Conservation (phyloP, 1,284 basidiomycete species). For the Rhodotorula sp. region DNA sequence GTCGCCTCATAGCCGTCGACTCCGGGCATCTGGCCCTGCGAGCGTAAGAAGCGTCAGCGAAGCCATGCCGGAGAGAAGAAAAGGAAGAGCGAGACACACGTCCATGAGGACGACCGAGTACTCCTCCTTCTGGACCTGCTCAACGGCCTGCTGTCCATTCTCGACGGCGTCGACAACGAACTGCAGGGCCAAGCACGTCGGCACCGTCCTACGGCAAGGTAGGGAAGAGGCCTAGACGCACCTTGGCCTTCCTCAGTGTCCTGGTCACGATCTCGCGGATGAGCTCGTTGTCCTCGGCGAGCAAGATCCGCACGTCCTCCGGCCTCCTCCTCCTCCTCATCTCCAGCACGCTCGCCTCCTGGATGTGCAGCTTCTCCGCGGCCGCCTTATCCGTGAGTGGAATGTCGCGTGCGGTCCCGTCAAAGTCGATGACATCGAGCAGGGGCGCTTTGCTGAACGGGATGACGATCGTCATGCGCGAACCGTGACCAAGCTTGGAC, state of each 20-base stretch:
- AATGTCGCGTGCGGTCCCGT: background rate
- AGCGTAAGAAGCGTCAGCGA: background rate
- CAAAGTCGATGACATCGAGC: constrained; percentile 11
- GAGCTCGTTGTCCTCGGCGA: constrained; percentile 43
- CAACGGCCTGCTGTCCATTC: constrained; percentile 18
- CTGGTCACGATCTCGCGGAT: constrained; percentile 40
- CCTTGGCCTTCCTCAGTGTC: constrained; percentile 20
- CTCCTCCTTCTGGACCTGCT: constrained; percentile 21
- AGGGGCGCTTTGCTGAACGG: constrained; percentile 37
- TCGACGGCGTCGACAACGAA: constrained; percentile 21
- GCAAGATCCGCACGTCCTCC: constrained; percentile 28
- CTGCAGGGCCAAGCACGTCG: background rate
- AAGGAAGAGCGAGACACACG: background rate
- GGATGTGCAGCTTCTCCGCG: background rate
- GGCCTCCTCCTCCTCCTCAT: background rate
- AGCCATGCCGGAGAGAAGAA: background rate
- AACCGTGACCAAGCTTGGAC: constrained; percentile 21
- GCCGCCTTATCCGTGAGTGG: background rate
- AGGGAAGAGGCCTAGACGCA: background rate
- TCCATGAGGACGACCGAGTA: constrained; percentile 44
- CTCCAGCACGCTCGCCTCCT: background rate
- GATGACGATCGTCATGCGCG: constrained; percentile 31
- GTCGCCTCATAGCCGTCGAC: constrained; percentile 40
- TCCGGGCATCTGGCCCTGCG: constrained; percentile 39
- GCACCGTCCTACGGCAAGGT: background rate